Evolutionary conservation across 805 yeast genomes (phyloP).

Genomic region (Metschnikowia hibisci): DNA sequence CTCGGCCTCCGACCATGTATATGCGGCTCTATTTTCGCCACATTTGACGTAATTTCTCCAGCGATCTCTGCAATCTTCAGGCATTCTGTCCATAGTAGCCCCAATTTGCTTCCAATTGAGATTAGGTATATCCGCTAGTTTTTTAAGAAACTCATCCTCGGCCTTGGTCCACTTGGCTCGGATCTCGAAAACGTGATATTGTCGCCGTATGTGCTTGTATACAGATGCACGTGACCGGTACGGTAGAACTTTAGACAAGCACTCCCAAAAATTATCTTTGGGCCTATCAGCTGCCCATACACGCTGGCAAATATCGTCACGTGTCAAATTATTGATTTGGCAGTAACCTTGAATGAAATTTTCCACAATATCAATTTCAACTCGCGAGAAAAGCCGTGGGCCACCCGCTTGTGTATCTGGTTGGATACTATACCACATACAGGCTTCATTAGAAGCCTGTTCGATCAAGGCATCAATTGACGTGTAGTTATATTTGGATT

Average conservation of each 20-base stretch:
- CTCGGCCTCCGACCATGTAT: conserved; percentile 77
- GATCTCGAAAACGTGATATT: conserved; percentile 80
- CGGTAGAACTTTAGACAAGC: conserved; percentile 73
- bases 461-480: conserved; percentile 32
- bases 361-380: conserved; percentile 70
- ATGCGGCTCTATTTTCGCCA: conserved; percentile 68
- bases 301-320: conserved; percentile 71
- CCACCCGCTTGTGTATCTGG: conserved; percentile 22
- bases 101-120: conserved; percentile 92
- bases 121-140: conserved; percentile 59
- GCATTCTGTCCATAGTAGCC: conserved; percentile 80
- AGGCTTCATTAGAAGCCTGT: conserved; percentile 34
- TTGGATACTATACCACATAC: conserved; percentile 33
- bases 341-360: conserved; percentile 69
- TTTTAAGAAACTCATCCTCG: conserved; percentile 68
- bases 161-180: conserved; percentile 88
- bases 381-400: conserved; percentile 49
- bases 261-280: conserved; percentile 89
- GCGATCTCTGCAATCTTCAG: conserved; percentile 95
- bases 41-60: conserved; percentile 96
- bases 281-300: conserved; percentile 84
- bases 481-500: conserved; percentile 24
- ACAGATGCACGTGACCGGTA: conserved; percentile 83
- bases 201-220: conserved; percentile 87
- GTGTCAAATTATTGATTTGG: conserved; percentile 53